These are phyloP conservation scores for Leishmania aethiopica DNA, from an alignment of 208 protist species.

Conservation along the genomic window DNA sequence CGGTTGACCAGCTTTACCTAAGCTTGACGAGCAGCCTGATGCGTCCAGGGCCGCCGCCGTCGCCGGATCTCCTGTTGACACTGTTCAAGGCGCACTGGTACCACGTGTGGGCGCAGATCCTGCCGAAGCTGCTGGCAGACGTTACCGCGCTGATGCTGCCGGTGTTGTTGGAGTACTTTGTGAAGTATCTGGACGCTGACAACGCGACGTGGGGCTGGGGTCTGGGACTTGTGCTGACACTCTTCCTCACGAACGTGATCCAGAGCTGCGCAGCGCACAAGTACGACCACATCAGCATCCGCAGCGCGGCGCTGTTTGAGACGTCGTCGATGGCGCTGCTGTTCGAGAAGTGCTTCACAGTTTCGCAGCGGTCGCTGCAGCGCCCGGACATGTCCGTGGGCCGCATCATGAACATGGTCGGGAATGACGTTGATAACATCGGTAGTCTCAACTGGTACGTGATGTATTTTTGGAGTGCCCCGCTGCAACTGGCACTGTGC, in stretches of 20 bases:
- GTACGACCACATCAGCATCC: conserved; percentile 66
- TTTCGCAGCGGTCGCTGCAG: conserved; percentile 33
- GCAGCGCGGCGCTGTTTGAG: conserved; percentile 52
- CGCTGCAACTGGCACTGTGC: conserved; percentile 62
- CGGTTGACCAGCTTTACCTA: conserved; percentile 33
- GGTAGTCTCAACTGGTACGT: conserved; percentile 65
- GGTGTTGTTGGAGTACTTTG: conserved; percentile 46
- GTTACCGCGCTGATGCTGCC: conserved; percentile 31
- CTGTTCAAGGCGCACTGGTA: conserved; percentile 37
- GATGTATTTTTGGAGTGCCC: conserved; percentile 75
- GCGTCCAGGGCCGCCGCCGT: conserved; percentile 13
- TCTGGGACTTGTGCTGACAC: conserved; percentile 24
- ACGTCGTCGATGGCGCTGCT: conserved; percentile 64
- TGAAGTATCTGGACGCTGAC: conserved; percentile 38
- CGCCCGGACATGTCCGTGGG: conserved; percentile 72
- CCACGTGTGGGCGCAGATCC: conserved; percentile 40
- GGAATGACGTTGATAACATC: conserved; percentile 39
- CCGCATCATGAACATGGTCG: conserved; percentile 84
- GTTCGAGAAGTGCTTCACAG: conserved; percentile 78
- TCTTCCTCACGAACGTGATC: conserved; percentile 39
- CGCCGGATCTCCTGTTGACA: conserved; percentile 24
- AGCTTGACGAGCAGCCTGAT: conserved; percentile 6
- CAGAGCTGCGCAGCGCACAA: conserved; percentile 50
- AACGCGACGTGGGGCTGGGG: conserved; percentile 26
- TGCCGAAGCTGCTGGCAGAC: conserved; percentile 37